These are phyloP conservation scores for Mariannaea sp. DNA, from an alignment of 2,329 filamentous ascomycete species.

Conservation along the genomic window DNA sequence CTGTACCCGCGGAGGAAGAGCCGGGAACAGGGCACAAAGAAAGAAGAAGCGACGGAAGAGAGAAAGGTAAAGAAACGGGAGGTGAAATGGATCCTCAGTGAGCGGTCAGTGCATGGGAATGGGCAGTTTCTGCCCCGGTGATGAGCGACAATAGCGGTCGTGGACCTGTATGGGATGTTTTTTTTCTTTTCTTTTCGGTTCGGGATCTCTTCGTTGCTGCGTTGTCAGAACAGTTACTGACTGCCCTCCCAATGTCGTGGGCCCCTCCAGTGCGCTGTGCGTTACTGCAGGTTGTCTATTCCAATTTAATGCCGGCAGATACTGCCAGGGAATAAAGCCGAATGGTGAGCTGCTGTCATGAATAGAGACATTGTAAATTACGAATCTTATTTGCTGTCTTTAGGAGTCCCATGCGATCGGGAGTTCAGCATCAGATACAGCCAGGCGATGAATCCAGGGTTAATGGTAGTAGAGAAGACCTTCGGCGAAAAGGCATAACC, in stretches of 20 bases:
- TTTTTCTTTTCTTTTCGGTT: too few species aligned
- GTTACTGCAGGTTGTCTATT: slow-evolving; percentile 1
- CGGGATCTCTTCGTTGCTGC: slow-evolving; percentile 7
- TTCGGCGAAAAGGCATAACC: background rate
- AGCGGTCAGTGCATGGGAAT: slow-evolving; percentile 9
- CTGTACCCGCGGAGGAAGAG: background rate
- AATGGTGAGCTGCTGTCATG: background rate
- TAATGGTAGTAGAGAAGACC: background rate
- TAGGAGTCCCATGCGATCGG: too few species aligned
- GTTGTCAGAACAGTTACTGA: slow-evolving; percentile 2
- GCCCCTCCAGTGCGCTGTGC: background rate
- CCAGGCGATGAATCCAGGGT: slow-evolving; percentile 2
- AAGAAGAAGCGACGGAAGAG: background rate
- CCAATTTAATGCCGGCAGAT: slow-evolving; percentile 11
- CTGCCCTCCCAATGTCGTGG: background rate
- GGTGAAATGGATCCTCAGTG: slow-evolving; percentile 1
- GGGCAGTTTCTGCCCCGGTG: slow-evolving; percentile 12
- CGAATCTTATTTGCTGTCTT: background rate
- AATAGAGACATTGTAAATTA: too few species aligned
- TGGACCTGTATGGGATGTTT: slow-evolving; percentile 10
- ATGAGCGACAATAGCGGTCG: slow-evolving; percentile 1
- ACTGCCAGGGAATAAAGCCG: background rate
- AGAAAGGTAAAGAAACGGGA: slow-evolving; percentile 2
- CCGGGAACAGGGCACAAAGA: background rate
- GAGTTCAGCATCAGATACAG: background rate